Conservation (phyloP, 805 yeast genomes). For the Yarrowia yakushimensis region DNA sequence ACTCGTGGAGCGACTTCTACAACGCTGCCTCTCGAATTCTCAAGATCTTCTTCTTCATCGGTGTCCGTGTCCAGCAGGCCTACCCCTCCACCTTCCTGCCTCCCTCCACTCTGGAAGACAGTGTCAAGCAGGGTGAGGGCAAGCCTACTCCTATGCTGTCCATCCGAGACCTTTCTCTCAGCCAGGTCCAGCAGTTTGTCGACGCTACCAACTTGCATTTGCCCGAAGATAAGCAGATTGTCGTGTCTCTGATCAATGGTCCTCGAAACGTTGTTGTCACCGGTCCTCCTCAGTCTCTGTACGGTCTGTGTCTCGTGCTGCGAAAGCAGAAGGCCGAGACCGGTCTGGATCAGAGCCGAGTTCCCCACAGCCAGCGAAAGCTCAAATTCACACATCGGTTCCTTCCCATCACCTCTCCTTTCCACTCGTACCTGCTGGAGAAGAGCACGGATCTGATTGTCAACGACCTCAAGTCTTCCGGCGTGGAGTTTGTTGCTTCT, state of each 20-base stretch:
- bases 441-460: slow-evolving; percentile 66
- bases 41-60: slow-evolving; percentile 84
- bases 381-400: slow-evolving; percentile 89
- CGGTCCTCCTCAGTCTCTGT: slow-evolving; percentile 97
- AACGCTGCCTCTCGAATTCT: slow-evolving; percentile 71
- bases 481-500: slow-evolving; percentile 52
- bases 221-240: slow-evolving; percentile 87
- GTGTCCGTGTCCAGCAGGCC: slow-evolving; percentile 82
- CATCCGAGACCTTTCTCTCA: slow-evolving; percentile 77
- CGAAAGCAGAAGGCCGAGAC: slow-evolving; percentile 93
- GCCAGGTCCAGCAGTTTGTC: slow-evolving; percentile 74
- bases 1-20: slow-evolving; percentile 81
- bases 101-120: slow-evolving; percentile 88
- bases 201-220: slow-evolving; percentile 88
- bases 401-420: slow-evolving; percentile 93
- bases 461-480: slow-evolving; percentile 59
- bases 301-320: slow-evolving; percentile 87
- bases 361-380: slow-evolving; percentile 92
- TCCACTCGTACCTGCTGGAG: slow-evolving; percentile 84
- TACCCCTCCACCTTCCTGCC: slow-evolving; percentile 94
- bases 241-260: slow-evolving; percentile 88
- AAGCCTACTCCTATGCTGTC: slow-evolving; percentile 97
- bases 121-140: slow-evolving; percentile 92
- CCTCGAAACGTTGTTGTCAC: slow-evolving; percentile 92
- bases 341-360: slow-evolving; percentile 91